Base-by-base conservation (phyloP, 768 basidiomycete genomes). In the Lyophyllum shimeji region DNA sequence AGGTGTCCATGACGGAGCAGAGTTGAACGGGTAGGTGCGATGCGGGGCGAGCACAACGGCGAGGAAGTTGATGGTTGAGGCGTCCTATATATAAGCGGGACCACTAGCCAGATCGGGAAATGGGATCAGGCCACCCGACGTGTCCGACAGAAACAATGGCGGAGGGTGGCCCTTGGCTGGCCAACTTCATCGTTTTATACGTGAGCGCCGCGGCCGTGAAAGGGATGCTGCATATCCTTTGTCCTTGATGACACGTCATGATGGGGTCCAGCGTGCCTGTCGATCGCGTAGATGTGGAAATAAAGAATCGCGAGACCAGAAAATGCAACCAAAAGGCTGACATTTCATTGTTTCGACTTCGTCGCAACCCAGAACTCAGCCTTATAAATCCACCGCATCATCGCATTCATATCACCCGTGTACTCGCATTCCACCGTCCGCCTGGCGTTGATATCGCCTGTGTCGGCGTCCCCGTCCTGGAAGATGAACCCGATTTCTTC, bases 361-460 rank as follows among this genome's bases (percentile, higher is more conserved):
- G 63, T 73, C 1, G 83, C 84, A 3, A 83, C 80, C 85, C 85
- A 89, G 66, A 85, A 86, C 61, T 87, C 85, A 0, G 86, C 81
- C 60, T 77, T 73, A 65, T 87, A 89, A 7, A 84, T 73, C 84
- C 84, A 87, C 17, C 74, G 74, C 84, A 89, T 86, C 85, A 89
- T 87, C 18, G 85, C 85, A 27, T 76, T 70, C 47, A 62, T 57
- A 67, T 87, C 85, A 1, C 76, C 74, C 0, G 86, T 87, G 64
- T 89, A 88, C 66, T 87, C 85, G 67, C 83, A 85, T 48, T 82
- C 79, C 6, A 89, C 71, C 0, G 78, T 80, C 55, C 70, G 70
- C 24, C 72, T 66, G 57, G 58, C 65, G 44, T 60, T 58, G 29
- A 62, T 64, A 46, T 63, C 65, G 1, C 67, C 64, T 17, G 54